Evolutionary conservation across 345 rosid genomes (phyloP).

Genomic region (Eucalyptus tenuipes): DNA sequence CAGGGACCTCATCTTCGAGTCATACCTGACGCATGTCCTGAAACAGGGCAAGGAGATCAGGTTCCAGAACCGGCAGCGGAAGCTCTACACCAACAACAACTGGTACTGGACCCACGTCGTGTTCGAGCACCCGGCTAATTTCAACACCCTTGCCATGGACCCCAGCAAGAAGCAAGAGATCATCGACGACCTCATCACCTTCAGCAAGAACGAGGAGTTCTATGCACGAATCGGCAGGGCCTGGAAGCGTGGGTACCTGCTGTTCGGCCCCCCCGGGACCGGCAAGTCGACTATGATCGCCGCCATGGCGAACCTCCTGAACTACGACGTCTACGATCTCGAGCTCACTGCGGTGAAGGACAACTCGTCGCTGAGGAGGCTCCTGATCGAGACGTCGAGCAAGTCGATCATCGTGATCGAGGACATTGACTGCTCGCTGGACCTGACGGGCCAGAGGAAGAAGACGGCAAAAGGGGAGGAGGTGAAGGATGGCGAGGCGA

Average conservation of each 20-base stretch:
- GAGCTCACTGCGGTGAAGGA: conserved; percentile 13
- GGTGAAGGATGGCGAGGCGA: neutral
- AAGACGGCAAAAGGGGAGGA: neutral
- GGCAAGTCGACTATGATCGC: conserved; percentile 18
- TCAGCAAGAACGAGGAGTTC: neutral
- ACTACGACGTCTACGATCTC: conserved; percentile 3
- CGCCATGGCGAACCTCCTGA: conserved; percentile 6
- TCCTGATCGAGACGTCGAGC: conserved; percentile 5
- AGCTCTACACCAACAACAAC: neutral
- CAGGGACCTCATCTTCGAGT: neutral
- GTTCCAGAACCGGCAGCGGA: neutral
- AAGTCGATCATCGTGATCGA: conserved; percentile 16
- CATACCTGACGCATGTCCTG: neutral
- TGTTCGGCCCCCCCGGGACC: conserved; percentile 5
- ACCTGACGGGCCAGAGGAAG: conserved; percentile 10
- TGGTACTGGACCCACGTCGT: neutral
- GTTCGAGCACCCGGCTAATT: conserved; percentile 9
- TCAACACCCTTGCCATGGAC: conserved; percentile 4
- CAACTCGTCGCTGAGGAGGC: conserved; percentile 8
- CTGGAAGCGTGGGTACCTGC: conserved; percentile 5
- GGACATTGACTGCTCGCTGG: conserved; percentile 14
- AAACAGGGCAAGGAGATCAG: neutral
- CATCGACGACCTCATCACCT: neutral
- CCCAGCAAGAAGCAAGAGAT: conserved; percentile 1
- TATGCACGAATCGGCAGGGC: conserved; percentile 4